Base-by-base conservation (phyloP, 371 early-diverging fungal genomes). In the Fennellomyces sp. region DNA sequence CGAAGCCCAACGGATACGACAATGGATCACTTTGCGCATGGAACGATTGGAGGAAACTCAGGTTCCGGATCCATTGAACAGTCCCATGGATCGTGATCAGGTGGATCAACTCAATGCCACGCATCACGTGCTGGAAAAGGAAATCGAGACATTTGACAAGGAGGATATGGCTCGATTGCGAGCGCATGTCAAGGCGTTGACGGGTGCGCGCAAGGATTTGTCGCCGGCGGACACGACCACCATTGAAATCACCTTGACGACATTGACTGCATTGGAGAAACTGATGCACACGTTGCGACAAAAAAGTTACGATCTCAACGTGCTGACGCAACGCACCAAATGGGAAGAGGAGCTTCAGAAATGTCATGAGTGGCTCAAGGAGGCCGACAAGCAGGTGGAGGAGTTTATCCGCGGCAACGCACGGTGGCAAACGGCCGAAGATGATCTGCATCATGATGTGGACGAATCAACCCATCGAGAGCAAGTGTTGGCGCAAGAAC, bases 181-280 rank as follows among this genome's bases (percentile, higher is more conserved):
- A 17, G 69, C 77, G 1, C 84, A 83, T 64, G 84, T 81, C n/a
- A 83, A 81, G 51, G 63, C 67, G 19, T 60, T 80, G 2, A 80
- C 80, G 5, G 71, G 75, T 1, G 69, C 63, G 7, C 63, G 61
- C 38, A 80, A 81, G 35, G 79, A 78, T 39, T 66, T 83, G 8
- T 80, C 77, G 50, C 84, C 84, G 7, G 84, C 84, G 19, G 84
- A 83, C 31, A 76, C 84, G 0, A 81, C 79, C 3, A 81, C 82
- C 0, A 83, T 83, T 39, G 80, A 78, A 25, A 80, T 81, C 19
- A 83, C 82, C 3, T 58, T 83, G 4, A 71, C 76, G 4, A 81
- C 84, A 0, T 59, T 83, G n/a, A 75, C 56, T 25, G 58, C 69
- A 5, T 54, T 83, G 7, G 84, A 83, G 35, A 66, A 69, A 31